Base-by-base conservation (phyloP, 768 basidiomycete species). In the Boletellus emodensis region DNA sequence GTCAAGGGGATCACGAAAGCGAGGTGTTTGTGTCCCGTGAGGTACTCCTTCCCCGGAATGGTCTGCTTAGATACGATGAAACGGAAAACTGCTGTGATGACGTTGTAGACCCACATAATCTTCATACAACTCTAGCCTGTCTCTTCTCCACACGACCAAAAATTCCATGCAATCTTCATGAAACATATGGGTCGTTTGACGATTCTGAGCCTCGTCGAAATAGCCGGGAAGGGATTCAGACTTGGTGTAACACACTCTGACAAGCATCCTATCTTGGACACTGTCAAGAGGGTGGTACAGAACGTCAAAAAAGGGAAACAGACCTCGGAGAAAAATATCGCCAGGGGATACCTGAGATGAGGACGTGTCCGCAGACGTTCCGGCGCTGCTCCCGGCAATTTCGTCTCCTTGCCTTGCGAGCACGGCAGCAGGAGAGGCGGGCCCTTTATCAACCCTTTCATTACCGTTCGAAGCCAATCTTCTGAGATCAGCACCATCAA, bases 251-350 rank as follows among this genome's bases (percentile, higher is more conserved):
- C 79, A 82, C 2, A 88, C 77, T 49, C 85, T 76, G 26, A 96
- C 84, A 6, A 94, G 77, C 92, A 96, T 94, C 53, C 94, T 79
- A 69, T 95, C 94, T 95, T 63, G 58, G 35, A 42, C 17, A 42
- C 54, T 18, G 41, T 69, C 59, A 69, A 42, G 8, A 12, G 20
- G 10, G 10, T 15, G 37, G 48, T 18, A 33, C 17, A n/a, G 26
- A 38, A 10, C 17, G 12, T 17, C 30, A 11, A 51, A 39, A 40
- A n/a, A 17, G 40, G 33, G 40, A 46, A 33, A 49, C 72, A 53
- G 57, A 92, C 92, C 93, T 77, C 87, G 74, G 71, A 93, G 75
- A n/a, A 88, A 66, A 10, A 85, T 72, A 33, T 85, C 80, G 14
- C 76, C 82, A 67, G 70, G 71, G 20, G 66, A 47, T 35, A 56